Conservation (phyloP, 495 filamentous ascomycete species). For the Aspergillus olivimuriae region DNA sequence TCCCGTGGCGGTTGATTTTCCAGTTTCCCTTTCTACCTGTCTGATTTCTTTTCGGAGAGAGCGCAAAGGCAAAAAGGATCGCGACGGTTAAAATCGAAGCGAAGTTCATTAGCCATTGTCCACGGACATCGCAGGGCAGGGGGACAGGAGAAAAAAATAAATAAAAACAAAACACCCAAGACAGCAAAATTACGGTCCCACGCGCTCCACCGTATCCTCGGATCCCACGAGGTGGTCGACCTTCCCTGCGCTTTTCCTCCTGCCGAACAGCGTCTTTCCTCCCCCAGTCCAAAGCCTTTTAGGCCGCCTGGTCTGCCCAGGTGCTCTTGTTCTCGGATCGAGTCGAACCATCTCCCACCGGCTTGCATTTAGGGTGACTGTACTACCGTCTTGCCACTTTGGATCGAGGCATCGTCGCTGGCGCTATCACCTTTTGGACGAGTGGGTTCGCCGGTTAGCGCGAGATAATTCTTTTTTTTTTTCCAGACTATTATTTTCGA, state of each 20-base stretch:
- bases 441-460: slow-evolving; percentile 14
- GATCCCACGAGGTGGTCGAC: slow-evolving; percentile 38
- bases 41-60: slow-evolving; percentile 17
- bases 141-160: background rate
- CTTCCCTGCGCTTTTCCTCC: slow-evolving; percentile 19
- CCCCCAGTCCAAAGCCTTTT: slow-evolving; percentile 24
- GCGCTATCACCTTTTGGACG: slow-evolving; percentile 20
- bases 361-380: slow-evolving; percentile 26
- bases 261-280: slow-evolving; percentile 25
- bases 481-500: slow-evolving; percentile 9
- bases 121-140: background rate
- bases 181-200: slow-evolving; percentile 38
- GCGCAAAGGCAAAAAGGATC: no score
- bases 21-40: slow-evolving; percentile 12
- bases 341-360: slow-evolving; percentile 25
- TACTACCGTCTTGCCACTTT: slow-evolving; percentile 17
- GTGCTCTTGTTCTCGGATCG: slow-evolving; percentile 22
- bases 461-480: slow-evolving; percentile 16
- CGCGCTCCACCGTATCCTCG: slow-evolving; percentile 37
- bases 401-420: slow-evolving; percentile 23
- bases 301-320: slow-evolving; percentile 24
- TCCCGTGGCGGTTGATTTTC: no score
- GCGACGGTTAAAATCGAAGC: no score
- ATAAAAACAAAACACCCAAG: background rate
- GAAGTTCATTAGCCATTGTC: no score